A percentile compares a stretch with the other conserved stretches of the same genome.
These are phyloP conservation scores for Wickerhamomyces queroliae DNA, from an alignment of 805 yeast species.

Conservation along the genomic window DNA sequence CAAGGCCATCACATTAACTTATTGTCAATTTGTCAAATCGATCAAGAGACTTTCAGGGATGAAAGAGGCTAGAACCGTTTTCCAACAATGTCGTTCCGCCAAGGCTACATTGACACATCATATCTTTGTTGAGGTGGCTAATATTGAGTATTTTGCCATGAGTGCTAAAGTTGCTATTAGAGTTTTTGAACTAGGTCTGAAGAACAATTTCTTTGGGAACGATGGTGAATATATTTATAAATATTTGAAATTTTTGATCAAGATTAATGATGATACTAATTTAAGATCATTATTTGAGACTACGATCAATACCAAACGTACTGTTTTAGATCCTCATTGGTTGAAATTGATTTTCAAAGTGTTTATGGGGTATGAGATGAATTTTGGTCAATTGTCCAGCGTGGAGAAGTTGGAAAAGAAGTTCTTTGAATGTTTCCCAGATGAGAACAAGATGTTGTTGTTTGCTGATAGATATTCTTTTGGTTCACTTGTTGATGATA, in stretches of 20 bases:
- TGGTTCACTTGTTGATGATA: conserved; percentile 17
- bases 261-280: conserved; percentile 59
- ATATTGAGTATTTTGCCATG: conserved; percentile 66
- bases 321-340: conserved; percentile 24
- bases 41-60: conserved; percentile 63
- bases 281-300: conserved; percentile 82
- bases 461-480: conserved; percentile 32
- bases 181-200: conserved; percentile 77
- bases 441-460: conserved; percentile 32
- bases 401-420: conserved; percentile 62
- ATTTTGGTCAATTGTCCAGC: conserved; percentile 64
- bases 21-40: conserved; percentile 64
- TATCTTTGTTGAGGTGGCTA: conserved; percentile 76
- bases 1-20: conserved; percentile 54
- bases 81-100: conserved; percentile 61
- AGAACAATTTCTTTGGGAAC: conserved; percentile 35
- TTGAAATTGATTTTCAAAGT: conserved; percentile 45
- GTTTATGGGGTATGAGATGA: conserved; percentile 64
- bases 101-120: conserved; percentile 56
- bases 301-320: conserved; percentile 44
- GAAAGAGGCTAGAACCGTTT: conserved; percentile 66
- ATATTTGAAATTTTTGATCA: conserved; percentile 69
- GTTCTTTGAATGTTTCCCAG: conserved; percentile 60
- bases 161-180: conserved; percentile 65
- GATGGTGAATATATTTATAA: conserved; percentile 59